Evolutionary conservation across 495 filamentous ascomycete species (phyloP).

Genomic region (Pyrenula aspistea): DNA sequence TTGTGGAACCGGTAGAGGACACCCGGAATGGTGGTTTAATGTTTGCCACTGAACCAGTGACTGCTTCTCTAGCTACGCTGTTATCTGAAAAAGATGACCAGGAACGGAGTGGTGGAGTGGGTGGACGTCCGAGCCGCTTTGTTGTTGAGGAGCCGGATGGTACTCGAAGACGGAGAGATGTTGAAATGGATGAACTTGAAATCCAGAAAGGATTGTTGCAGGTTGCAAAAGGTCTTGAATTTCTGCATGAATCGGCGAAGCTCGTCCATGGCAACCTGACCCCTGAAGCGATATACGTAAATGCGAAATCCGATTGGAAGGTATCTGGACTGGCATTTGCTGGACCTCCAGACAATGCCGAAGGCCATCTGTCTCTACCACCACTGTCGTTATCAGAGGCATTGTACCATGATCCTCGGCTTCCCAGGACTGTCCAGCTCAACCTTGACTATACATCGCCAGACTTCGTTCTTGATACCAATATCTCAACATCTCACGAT

Average conservation of each 20-base stretch:
- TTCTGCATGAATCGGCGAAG: conserved; percentile 90
- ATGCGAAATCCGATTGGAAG: conserved; percentile 98
- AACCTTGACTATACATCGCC: conserved; percentile 89
- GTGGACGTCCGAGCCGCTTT: conserved; percentile 63
- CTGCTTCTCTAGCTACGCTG: conserved; percentile 71
- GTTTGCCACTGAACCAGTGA: conserved; percentile 88
- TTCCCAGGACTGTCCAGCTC: conserved; percentile 74
- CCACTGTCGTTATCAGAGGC: conserved; percentile 73
- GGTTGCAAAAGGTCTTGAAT: conserved; percentile 87
- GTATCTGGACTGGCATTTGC: conserved; percentile 88
- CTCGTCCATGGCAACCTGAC: conserved; percentile 91
- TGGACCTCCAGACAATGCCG: conserved; percentile 58
- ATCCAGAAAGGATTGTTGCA: conserved; percentile 94
- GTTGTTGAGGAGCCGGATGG: conserved; percentile 73
- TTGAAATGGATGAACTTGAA: conserved; percentile 94
- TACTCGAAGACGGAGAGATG: conserved; percentile 58
- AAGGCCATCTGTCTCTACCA: conserved; percentile 52
- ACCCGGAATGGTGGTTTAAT: conserved; percentile 81
- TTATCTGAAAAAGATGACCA: conserved; percentile 86
- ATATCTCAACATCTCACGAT: conserved; percentile 67
- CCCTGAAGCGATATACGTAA: conserved; percentile 88
- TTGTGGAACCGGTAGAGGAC: conserved; percentile 92
- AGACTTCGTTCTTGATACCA: conserved; percentile 82
- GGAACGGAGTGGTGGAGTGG: conserved; percentile 52
- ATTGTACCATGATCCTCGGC: conserved; percentile 71